These are phyloP conservation scores for Gautieria morchelliformis DNA, from an alignment of 768 basidiomycete genomes.

Conservation along the genomic window DNA sequence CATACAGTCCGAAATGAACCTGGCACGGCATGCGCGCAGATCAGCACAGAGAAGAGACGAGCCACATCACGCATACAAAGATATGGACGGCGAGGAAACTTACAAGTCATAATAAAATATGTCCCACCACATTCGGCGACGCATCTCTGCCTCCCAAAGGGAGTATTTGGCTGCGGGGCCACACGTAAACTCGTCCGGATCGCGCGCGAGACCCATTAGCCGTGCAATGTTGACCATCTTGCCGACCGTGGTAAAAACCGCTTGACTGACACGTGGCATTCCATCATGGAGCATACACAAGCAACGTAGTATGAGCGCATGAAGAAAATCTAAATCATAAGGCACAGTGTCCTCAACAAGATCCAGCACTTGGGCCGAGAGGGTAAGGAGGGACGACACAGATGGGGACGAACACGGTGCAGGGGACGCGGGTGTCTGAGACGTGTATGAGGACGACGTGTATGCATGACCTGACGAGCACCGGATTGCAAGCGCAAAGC, in stretches of 20 bases:
- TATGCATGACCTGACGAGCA: constrained; percentile 1
- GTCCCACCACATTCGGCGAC: constrained; percentile 69
- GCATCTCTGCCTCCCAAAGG: constrained; percentile 41
- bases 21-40: constrained; percentile 20
- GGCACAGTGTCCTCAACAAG: constrained; percentile 32
- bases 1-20: constrained; percentile 62
- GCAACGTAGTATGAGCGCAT: constrained; percentile 50
- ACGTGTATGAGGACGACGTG: neutral
- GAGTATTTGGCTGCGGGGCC: constrained; percentile 29
- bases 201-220: constrained; percentile 49
- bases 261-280: constrained; percentile 30
- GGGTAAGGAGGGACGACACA: constrained; percentile 25
- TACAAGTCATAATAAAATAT: constrained; percentile 70
- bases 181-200: constrained; percentile 39
- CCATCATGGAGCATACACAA: constrained; percentile 45
- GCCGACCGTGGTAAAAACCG: constrained; percentile 40
- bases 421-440: neutral
- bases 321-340: constrained; percentile 48
- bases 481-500: constrained; percentile 48
- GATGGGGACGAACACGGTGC: neutral
- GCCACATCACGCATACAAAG: neutral
- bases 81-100: constrained; percentile 17
- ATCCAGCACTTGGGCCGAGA: constrained; percentile 39
- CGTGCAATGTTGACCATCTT: constrained; percentile 63
- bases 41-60: neutral